Evolutionary conservation across 306 rosid genomes (phyloP), one percentile per base, ranked within the genome.

Genomic region (Benincasa hispida): DNA sequence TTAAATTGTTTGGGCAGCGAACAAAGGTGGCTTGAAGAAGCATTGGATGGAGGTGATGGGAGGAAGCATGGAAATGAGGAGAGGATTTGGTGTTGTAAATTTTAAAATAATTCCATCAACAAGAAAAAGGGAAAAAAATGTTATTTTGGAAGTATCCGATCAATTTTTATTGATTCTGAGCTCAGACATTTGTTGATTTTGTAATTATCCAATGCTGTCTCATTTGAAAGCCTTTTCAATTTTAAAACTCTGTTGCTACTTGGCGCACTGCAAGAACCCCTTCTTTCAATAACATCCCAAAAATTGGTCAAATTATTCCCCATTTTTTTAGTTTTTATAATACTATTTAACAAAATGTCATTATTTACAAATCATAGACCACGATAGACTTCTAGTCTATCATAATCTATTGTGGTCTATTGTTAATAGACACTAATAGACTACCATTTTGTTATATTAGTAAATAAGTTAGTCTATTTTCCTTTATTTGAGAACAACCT

Each of bases 11-110:
- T 18, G 10, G 2, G 17, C 91, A 91, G 97, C 91, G 84, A 89
- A 79, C 78, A 80, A 93, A 93, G 82, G 91, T 95, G 69, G 93
- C 97, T 39, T 91, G 84, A 92, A 83, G 34, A 77, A 81, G 39
- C 39, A 47, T 69, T 24, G 55, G 37, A 69, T 69, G 55, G 37
- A 69, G 66, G 28, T 8, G 25, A 56, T 68, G 47, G 72, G 88
- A 74, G 72, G 88, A 74, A 78, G 67, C 62, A 77, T 62, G 85
- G 81, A 76, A 78, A 53, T 34, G 81, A 88, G 72, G 91, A 87
- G 45, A 42, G 80, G 76, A 83, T 76, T 77, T 53, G 75, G 87
- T 85, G 35, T 72, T 83, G 90, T 88, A 91, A 87, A 88, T 87
- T 86, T 80, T 84, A 56, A 81, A 75, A 61, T 82, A 79, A 81